phyloP scores from a whole-genome alignment of 768 basidiomycete genomes.

The Candolleomyces aberdarensis region DNA sequence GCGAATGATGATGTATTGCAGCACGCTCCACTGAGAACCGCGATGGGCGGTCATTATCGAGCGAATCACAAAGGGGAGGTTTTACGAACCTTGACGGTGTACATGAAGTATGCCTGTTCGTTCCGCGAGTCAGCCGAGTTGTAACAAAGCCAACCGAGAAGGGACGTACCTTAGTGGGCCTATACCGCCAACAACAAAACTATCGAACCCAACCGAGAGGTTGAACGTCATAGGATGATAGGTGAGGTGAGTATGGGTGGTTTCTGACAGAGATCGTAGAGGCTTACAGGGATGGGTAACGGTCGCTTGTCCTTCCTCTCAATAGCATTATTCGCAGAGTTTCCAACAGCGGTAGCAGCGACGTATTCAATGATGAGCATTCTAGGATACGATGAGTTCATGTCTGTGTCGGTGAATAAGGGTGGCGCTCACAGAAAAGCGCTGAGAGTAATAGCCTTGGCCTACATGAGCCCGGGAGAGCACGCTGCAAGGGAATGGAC shows the following conservation, averaged over 20 bases:
- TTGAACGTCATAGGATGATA: too few relatives aligned
- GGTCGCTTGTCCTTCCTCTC: constrained; percentile 74
- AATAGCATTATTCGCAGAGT: constrained; percentile 65
- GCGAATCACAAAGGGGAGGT: not conserved
- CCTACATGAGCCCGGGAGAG: not conserved
- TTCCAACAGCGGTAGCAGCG: constrained; percentile 60
- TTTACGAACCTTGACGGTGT: constrained; percentile 68
- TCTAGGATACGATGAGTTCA: constrained; percentile 28
- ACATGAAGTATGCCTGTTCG: constrained; percentile 79
- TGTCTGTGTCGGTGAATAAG: not conserved
- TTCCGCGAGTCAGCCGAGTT: not conserved
- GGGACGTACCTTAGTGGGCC: constrained; percentile 68
- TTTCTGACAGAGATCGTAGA: too few relatives aligned
- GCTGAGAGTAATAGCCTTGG: constrained; percentile 73
- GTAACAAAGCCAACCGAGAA: too few relatives aligned
- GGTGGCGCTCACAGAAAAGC: constrained; percentile 70
- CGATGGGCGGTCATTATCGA: not conserved
- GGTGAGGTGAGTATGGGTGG: too few relatives aligned
- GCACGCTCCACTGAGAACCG: constrained; percentile 67
- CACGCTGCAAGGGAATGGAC: constrained; percentile 12
- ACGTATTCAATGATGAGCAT: constrained; percentile 85
- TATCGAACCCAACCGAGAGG: too few relatives aligned
- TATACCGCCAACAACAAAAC: constrained; percentile 78
- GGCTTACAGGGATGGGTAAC: constrained; percentile 59
- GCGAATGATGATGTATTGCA: constrained; percentile 84